Conservation (phyloP, 2,329 filamentous ascomycete genomes). For the Colletotrichum sp. region DNA sequence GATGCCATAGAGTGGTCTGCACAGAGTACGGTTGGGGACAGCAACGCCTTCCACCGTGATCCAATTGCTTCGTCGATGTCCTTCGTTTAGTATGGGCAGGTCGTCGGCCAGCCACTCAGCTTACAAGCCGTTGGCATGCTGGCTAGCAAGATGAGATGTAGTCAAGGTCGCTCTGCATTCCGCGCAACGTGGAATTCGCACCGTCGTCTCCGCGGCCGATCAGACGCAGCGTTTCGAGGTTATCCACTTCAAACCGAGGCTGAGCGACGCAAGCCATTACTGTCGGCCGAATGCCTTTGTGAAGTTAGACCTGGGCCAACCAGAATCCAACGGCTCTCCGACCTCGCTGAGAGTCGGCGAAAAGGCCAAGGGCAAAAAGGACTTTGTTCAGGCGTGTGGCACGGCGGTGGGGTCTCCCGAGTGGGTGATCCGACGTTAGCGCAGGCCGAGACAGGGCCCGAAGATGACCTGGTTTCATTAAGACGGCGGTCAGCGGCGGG, state of each 20-base stretch:
- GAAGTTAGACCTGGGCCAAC: background rate
- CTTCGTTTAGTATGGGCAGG: background rate
- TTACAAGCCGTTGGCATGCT: background rate
- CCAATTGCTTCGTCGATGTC: background rate
- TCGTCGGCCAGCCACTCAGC: background rate
- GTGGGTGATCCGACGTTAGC: background rate
- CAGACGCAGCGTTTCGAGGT: background rate
- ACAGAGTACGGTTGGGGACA: background rate
- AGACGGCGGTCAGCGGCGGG: background rate
- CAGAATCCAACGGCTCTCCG: background rate
- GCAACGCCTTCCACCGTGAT: background rate
- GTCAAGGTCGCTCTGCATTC: background rate
- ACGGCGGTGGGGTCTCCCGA: background rate
- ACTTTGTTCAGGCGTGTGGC: background rate
- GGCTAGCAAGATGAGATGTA: background rate
- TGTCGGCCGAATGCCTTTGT: background rate
- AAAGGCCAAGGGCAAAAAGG: background rate
- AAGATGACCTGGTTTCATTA: background rate
- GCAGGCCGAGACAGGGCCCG: background rate
- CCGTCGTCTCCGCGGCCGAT: background rate
- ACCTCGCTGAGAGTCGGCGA: background rate
- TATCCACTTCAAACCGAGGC: slow-evolving; percentile 3
- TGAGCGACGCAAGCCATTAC: slow-evolving; percentile 9
- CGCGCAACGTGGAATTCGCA: background rate
- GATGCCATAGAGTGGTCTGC: background rate